phyloP scores from a whole-genome alignment of 306 rosid species.

The Medicago lupulina region DNA sequence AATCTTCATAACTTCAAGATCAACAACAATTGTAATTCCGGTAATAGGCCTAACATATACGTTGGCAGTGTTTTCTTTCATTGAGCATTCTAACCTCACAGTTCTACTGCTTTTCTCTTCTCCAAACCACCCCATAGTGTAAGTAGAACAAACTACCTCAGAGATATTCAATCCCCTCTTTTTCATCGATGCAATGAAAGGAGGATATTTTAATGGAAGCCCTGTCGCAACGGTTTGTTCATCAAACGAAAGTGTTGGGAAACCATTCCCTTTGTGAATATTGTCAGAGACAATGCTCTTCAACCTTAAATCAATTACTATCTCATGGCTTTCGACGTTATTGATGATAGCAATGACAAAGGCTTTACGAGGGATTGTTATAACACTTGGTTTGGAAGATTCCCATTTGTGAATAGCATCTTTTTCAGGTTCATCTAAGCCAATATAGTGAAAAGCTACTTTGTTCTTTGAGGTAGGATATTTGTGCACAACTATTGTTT shows the following conservation, averaged over 20 bases:
- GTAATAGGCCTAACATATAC: conserved; percentile 47
- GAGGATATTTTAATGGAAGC: conserved; percentile 40
- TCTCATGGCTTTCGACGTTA: conserved; percentile 35
- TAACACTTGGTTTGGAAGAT: neutral
- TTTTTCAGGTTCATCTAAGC: conserved; percentile 24
- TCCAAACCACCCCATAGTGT: conserved; percentile 48
- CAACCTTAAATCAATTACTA: conserved; percentile 28
- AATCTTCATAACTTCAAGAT: conserved; percentile 42
- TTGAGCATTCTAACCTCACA: conserved; percentile 44
- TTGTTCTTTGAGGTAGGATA: no score
- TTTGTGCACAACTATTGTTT: conserved; percentile 37
- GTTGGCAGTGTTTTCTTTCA: conserved; percentile 41
- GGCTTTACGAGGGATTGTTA: conserved; percentile 39
- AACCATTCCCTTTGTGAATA: conserved; percentile 35
- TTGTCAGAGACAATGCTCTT: conserved; percentile 40
- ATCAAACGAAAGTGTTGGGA: conserved; percentile 29
- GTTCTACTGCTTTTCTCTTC: conserved; percentile 29
- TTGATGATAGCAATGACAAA: conserved; percentile 31
- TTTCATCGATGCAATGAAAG: conserved; percentile 38
- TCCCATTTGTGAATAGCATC: neutral
- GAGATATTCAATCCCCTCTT: conserved; percentile 52
- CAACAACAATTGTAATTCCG: conserved; percentile 41
- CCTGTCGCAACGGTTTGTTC: conserved; percentile 36
- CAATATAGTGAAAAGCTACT: no score
- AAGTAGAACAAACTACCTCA: conserved; percentile 45